Percentiles rank a stretch among this genome's conserved stretches.
phyloP scores from a whole-genome alignment of 495 filamentous ascomycete species.

The Aspergillus conjunctus region DNA sequence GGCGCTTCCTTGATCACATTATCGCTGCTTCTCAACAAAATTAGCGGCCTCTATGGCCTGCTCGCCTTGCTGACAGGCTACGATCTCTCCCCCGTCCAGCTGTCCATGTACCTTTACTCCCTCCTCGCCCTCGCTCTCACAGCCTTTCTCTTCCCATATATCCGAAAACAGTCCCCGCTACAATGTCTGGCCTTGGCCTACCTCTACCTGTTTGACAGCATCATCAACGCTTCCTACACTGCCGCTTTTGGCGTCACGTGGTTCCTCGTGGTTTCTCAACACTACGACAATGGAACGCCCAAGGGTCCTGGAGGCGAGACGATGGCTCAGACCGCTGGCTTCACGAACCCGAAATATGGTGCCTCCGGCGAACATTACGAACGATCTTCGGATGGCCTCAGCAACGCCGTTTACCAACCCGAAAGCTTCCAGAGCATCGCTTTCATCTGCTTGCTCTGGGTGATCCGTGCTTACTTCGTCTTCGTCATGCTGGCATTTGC shows the following conservation, averaged over 20 bases:
- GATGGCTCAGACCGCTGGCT: conserved; percentile 67
- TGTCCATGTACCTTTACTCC: conserved; percentile 86
- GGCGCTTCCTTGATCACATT: conserved; percentile 80
- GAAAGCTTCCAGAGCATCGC: conserved; percentile 76
- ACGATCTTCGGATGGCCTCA: conserved; percentile 38
- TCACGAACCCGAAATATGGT: conserved; percentile 67
- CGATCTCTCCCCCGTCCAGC: conserved; percentile 65
- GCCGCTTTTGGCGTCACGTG: conserved; percentile 76
- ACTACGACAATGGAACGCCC: conserved; percentile 47
- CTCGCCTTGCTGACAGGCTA: conserved; percentile 80
- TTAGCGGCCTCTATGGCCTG: conserved; percentile 83
- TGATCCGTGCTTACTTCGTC: conserved; percentile 73
- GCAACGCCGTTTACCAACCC: conserved; percentile 59
- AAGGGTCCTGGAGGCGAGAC: conserved; percentile 50
- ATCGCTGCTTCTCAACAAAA: conserved; percentile 82
- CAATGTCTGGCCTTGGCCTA: conserved; percentile 71
- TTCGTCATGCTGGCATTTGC: conserved; percentile 81
- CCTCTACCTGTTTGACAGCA: conserved; percentile 76
- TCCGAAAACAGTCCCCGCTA: conserved; percentile 68
- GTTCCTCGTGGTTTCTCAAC: conserved; percentile 71
- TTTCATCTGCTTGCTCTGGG: conserved; percentile 70
- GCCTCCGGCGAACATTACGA: conserved; percentile 38
- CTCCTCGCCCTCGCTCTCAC: conserved; percentile 63
- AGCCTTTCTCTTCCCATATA: conserved; percentile 65
- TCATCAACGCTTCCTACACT: conserved; percentile 78